These are phyloP conservation scores for Annona squamosa DNA, from an alignment of 164 flowering plant species.

Conservation along the genomic window DNA sequence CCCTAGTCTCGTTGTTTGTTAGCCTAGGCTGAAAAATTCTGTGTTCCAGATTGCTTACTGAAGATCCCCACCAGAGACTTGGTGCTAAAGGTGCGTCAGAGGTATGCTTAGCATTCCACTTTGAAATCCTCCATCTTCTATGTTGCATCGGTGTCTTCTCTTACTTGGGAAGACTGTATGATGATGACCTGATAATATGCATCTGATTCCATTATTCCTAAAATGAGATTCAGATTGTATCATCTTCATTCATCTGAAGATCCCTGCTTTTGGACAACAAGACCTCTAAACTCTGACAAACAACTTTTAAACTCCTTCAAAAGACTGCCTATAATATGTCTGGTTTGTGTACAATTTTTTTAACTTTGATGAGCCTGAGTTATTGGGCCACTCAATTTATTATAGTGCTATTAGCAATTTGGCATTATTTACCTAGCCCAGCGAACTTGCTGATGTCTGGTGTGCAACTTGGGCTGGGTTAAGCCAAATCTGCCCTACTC, in stretches of 20 bases:
- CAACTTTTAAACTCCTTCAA: no score
- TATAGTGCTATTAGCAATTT: no score
- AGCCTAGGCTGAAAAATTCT: not conserved
- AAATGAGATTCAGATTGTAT: not conserved
- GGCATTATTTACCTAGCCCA: no score
- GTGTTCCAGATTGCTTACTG: constrained; percentile 66
- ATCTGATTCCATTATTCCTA: not conserved
- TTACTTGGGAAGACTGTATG: not conserved
- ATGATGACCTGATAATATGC: not conserved
- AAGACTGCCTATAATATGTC: no score
- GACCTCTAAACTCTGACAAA: no score
- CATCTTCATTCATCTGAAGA: not conserved
- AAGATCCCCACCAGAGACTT: constrained; percentile 94
- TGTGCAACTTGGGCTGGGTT: no score
- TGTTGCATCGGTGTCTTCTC: not conserved
- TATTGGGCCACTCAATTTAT: no score
- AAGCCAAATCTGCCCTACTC: no score
- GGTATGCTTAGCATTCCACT: constrained; percentile 30
- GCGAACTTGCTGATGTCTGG: no score
- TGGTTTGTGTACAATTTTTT: no score
- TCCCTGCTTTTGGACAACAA: not conserved
- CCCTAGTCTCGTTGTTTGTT: not conserved
- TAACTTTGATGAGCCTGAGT: no score
- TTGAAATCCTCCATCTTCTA: not conserved
- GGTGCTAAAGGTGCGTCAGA: constrained; percentile 95